A percentile compares a stretch with the other conserved stretches of the same genome.
phyloP scores from a whole-genome alignment of 345 rosid genomes.

The Geranium brycei region DNA sequence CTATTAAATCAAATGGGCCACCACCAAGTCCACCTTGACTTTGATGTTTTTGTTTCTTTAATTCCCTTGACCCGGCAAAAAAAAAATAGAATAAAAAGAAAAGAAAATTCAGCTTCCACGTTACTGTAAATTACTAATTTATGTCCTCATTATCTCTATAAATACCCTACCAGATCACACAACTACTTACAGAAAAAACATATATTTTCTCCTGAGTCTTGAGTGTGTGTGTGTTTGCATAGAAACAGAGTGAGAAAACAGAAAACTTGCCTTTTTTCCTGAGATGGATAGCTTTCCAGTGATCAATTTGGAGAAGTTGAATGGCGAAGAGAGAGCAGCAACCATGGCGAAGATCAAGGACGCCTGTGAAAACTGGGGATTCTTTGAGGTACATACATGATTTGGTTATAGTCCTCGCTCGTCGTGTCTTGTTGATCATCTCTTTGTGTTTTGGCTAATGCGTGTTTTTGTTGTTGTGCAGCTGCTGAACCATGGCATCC shows the following conservation, averaged over 20 bases:
- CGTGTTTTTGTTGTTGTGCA: slow-evolving; percentile 1
- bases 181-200: not conserved
- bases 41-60: not conserved
- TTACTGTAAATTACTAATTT: no score
- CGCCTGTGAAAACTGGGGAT: slow-evolving; percentile 98
- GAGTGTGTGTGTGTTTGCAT: not conserved
- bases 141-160: not conserved
- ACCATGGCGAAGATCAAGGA: slow-evolving; percentile 67
- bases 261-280: no score
- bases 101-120: not conserved
- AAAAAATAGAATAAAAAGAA: no score
- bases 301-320: slow-evolving; percentile 49
- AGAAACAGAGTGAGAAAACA: not conserved
- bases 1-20: not conserved
- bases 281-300: slow-evolving; percentile 59
- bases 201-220: not conserved
- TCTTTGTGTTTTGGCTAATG: not conserved
- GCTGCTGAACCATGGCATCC: slow-evolving; percentile 74
- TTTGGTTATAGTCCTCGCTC: not conserved
- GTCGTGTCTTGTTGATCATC: not conserved
- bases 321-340: slow-evolving; percentile 48
- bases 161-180: not conserved
- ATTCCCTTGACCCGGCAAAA: not conserved
- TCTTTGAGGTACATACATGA: slow-evolving; percentile 57
- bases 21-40: not conserved